Base-by-base conservation (phyloP, 768 basidiomycete species). In the Pisolithus albus region DNA sequence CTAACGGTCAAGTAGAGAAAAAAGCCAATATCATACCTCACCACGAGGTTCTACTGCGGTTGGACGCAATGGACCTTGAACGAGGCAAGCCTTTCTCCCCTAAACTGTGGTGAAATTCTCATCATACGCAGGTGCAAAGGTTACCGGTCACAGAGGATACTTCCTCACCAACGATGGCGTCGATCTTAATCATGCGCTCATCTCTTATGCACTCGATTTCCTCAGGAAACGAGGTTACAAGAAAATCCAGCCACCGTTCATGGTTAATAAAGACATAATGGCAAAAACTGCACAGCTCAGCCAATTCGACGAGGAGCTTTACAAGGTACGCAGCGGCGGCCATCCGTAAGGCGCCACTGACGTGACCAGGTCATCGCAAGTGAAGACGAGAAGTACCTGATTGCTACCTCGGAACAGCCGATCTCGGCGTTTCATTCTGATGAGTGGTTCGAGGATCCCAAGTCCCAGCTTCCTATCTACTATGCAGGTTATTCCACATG, bases 221-320 rank as follows among this genome's bases (percentile, higher is more conserved):
- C 75, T 99, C 49, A 79, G 92, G 34, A 79, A 77, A 49, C 78
- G 76, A 26, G 83, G 80, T 1, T 97, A 89, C 80, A 95, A 84
- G 73, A 97, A 95, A 72, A 81, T 98, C 46, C 92, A 94, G 66
- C 90, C 94, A 3, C 96, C 96, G 0, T 99, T 96, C 75, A 86
- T 99, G 77, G 97, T 99, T 87, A 92, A 92, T 76, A 94, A 92
- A 69, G 90, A 94, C 21, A 79, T 88, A 61, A 99, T 99, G 96
- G 83, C 81, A 52, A 95, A 96, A 75, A 98, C 96, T 0, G 96
- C 96, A 2, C 96, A 99, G 65, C 82, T 99, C 19, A 90, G 92
- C 59, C 92, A 98, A 69, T 99, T 98, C 61, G 96, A 99, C 65
- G 96, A 99, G 70, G 94, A 96, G 62, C 75, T 99, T 15, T 99